phyloP scores from a whole-genome alignment of 2,329 filamentous ascomycete species.

The Fusarium floridanum region DNA sequence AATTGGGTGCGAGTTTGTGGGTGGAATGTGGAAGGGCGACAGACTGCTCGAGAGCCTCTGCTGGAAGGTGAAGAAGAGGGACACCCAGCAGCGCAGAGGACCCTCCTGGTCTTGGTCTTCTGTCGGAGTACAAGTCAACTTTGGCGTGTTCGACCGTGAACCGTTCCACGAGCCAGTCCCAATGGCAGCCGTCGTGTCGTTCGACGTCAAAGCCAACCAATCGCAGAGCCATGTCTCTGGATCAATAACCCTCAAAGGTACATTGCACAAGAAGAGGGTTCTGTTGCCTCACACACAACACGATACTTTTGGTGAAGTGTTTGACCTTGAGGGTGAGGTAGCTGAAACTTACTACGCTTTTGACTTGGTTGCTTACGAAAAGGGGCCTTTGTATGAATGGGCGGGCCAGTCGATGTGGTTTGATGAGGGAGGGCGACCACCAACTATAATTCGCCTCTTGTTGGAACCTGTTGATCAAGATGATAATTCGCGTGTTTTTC shows the following conservation, averaged over 20 bases:
- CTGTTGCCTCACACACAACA: no score
- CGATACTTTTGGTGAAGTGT: no score
- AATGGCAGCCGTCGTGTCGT: not conserved
- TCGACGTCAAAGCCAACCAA: not conserved
- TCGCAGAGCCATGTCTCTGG: not conserved
- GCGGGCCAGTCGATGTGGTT: not conserved
- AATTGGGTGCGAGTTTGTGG: not conserved
- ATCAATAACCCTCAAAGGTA: not conserved
- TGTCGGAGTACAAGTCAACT: not conserved
- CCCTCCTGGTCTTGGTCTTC: constrained; percentile 1
- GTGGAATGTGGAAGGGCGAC: not conserved
- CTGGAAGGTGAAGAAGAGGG: not conserved
- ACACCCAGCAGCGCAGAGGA: not conserved
- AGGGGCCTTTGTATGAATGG: not conserved
- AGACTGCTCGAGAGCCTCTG: not conserved
- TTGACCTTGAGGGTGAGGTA: no score
- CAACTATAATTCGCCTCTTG: not conserved
- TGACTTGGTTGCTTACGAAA: not conserved
- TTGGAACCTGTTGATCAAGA: not conserved
- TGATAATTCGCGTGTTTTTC: not conserved
- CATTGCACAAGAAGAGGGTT: not conserved
- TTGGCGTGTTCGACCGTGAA: not conserved
- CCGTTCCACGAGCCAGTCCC: not conserved
- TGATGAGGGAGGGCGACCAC: not conserved
- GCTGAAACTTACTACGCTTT: not conserved